These are phyloP conservation scores for Chrysanthemum makinoi DNA, from an alignment of 129 eudicot species.

Conservation along the genomic window DNA sequence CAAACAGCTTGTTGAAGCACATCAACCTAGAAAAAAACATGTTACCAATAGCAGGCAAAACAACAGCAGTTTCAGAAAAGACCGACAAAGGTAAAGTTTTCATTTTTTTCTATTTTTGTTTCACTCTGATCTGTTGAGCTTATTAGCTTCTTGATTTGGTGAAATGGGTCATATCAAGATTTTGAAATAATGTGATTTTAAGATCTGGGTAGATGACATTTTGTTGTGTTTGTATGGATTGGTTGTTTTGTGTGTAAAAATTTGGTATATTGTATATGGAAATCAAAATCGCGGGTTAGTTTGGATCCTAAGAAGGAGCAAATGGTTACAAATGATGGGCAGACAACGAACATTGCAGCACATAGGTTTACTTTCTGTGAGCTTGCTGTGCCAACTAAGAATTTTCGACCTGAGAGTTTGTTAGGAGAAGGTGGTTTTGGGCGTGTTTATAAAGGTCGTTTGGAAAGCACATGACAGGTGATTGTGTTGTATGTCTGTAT, in stretches of 20 bases:
- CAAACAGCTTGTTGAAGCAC: too few species aligned
- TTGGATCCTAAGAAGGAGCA: slow-evolving; percentile 75
- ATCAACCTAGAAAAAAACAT: too few species aligned
- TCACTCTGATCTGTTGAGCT: slow-evolving; percentile 37
- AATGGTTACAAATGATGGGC: slow-evolving; percentile 59
- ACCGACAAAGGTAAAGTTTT: slow-evolving; percentile 39
- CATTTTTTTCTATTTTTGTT: slow-evolving; percentile 5
- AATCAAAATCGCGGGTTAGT: slow-evolving; percentile 56
- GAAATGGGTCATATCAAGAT: slow-evolving; percentile 18
- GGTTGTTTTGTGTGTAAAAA: background rate
- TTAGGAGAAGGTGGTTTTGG: slow-evolving; percentile 97
- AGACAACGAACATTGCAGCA: slow-evolving; percentile 80
- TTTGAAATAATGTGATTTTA: slow-evolving; percentile 17
- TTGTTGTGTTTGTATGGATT: background rate
- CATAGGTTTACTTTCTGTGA: slow-evolving; percentile 90
- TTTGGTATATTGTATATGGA: slow-evolving; percentile 37
- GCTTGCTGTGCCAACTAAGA: slow-evolving; percentile 89
- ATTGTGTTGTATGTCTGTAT: background rate
- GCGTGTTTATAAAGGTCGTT: slow-evolving; percentile 75
- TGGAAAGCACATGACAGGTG: slow-evolving; percentile 90
- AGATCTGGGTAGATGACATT: slow-evolving; percentile 25
- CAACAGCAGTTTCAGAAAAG: too few species aligned
- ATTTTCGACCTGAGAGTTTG: slow-evolving; percentile 70
- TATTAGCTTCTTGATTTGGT: slow-evolving; percentile 24
- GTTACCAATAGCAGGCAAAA: too few species aligned